Conservation (phyloP, 2,329 filamentous ascomycete genomes). For the Paraphaeosphaeria minitans region DNA sequence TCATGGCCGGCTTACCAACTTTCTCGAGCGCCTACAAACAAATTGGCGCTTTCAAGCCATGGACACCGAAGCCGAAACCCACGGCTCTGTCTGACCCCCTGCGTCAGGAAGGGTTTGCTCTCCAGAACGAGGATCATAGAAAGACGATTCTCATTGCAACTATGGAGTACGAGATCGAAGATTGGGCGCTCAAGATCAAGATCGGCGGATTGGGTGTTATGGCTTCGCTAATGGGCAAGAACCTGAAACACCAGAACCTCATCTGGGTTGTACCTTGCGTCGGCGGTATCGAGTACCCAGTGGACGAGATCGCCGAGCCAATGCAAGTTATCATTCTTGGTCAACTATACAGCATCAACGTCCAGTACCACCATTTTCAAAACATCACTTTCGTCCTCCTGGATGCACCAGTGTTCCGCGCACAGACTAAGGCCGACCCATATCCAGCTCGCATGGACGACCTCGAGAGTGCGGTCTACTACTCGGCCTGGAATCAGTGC, state of each 20-base stretch:
- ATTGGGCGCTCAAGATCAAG: slow-evolving; percentile 73
- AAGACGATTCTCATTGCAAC: slow-evolving; percentile 70
- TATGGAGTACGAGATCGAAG: slow-evolving; percentile 74
- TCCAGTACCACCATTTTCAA: slow-evolving; percentile 66
- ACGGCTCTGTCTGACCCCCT: slow-evolving; percentile 10
- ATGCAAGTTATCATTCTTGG: slow-evolving; percentile 68
- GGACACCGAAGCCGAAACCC: slow-evolving; percentile 11
- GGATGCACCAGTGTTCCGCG: slow-evolving; percentile 69
- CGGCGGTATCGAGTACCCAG: slow-evolving; percentile 67
- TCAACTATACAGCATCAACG: slow-evolving; percentile 64
- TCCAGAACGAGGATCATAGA: slow-evolving; percentile 25
- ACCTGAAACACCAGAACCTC: slow-evolving; percentile 67
- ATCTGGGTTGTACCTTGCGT: slow-evolving; percentile 62
- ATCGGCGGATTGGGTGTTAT: slow-evolving; percentile 73
- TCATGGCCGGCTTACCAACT: slow-evolving; percentile 14
- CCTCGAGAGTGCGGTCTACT: slow-evolving; percentile 69
- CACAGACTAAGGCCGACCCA: slow-evolving; percentile 66
- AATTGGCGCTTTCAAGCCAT: slow-evolving; percentile 6
- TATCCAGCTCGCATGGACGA: slow-evolving; percentile 74
- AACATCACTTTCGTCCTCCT: slow-evolving; percentile 73
- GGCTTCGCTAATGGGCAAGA: slow-evolving; percentile 71
- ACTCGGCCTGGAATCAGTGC: slow-evolving; percentile 73
- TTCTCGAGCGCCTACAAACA: slow-evolving; percentile 8
- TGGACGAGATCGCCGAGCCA: slow-evolving; percentile 62
- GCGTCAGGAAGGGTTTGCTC: slow-evolving; percentile 20